Conservation (phyloP, 2,329 filamentous ascomycete genomes). For the Xylariaceae sp. region DNA sequence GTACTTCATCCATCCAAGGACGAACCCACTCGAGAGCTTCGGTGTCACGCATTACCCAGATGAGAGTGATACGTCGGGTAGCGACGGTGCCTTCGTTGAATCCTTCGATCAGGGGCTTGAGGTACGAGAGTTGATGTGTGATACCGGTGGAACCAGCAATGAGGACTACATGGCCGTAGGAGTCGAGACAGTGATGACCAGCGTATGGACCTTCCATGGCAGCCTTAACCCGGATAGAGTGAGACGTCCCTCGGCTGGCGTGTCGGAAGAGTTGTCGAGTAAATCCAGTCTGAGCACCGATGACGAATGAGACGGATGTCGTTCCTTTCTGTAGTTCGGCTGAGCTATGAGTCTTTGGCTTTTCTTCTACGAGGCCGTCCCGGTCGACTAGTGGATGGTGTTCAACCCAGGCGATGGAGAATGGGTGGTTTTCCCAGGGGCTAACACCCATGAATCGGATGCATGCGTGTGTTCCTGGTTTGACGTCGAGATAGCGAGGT, state of each 20-base stretch:
- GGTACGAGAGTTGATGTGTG: slow-evolving; percentile 87
- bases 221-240: slow-evolving; percentile 61
- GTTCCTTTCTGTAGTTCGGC: slow-evolving; percentile 30
- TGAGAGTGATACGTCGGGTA: slow-evolving; percentile 73
- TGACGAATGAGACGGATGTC: slow-evolving; percentile 71
- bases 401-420: slow-evolving; percentile 73
- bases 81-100: slow-evolving; percentile 69
- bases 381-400: slow-evolving; percentile 41
- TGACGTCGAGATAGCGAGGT: slow-evolving; percentile 61
- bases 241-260: slow-evolving; percentile 51
- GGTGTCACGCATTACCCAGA: slow-evolving; percentile 90
- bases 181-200: slow-evolving; percentile 78
- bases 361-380: slow-evolving; percentile 34
- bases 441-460: slow-evolving; percentile 64
- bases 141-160: slow-evolving; percentile 93
- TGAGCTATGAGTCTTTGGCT: slow-evolving; percentile 33
- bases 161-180: slow-evolving; percentile 86
- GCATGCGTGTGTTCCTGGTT: slow-evolving; percentile 71
- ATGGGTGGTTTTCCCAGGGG: slow-evolving; percentile 71
- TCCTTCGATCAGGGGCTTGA: slow-evolving; percentile 70
- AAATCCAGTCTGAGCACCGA: slow-evolving; percentile 83
- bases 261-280: slow-evolving; percentile 76
- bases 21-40: slow-evolving; percentile 91
- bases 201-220: slow-evolving; percentile 88
- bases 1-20: slow-evolving; percentile 72